Evolutionary conservation across 441 rosid species (phyloP).

Genomic region (Aleurites moluccanus): DNA sequence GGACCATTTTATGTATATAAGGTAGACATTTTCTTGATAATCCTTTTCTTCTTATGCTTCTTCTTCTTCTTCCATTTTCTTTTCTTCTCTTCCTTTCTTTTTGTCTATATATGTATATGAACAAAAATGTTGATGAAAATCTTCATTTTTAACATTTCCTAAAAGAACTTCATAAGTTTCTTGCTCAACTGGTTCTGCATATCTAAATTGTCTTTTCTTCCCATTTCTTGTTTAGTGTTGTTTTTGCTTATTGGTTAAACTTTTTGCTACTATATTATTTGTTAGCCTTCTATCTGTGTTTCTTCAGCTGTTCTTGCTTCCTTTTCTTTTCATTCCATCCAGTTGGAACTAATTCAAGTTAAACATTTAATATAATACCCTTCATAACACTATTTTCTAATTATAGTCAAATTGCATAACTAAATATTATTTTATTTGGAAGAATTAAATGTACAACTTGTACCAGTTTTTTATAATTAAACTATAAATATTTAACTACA

Average conservation of each 20-base stretch:
- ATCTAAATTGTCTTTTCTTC: not conserved
- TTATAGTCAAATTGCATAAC: not conserved
- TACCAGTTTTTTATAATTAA: not conserved
- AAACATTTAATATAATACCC: not conserved
- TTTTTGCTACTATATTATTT: not conserved
- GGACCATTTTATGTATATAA: slow-evolving; percentile 25
- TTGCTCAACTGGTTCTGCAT: not conserved
- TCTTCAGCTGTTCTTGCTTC: not conserved
- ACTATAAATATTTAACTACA: not conserved
- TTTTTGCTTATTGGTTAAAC: not conserved
- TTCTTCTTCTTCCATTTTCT: not conserved
- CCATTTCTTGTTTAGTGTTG: not conserved
- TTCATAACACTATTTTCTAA: not conserved
- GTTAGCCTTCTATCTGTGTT: not conserved
- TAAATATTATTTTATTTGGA: not conserved
- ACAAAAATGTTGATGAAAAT: not conserved
- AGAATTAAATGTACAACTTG: not conserved
- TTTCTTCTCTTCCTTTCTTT: not conserved
- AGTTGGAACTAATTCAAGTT: not conserved
- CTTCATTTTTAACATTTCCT: not conserved
- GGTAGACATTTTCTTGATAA: slow-evolving; percentile 3
- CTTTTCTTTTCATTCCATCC: not conserved
- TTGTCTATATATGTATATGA: not conserved
- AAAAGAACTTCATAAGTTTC: not conserved
- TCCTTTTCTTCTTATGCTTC: not conserved